Evolutionary conservation across 352 stramenopile genomes (phyloP).

Genomic region (Phytophthora foliorum): DNA sequence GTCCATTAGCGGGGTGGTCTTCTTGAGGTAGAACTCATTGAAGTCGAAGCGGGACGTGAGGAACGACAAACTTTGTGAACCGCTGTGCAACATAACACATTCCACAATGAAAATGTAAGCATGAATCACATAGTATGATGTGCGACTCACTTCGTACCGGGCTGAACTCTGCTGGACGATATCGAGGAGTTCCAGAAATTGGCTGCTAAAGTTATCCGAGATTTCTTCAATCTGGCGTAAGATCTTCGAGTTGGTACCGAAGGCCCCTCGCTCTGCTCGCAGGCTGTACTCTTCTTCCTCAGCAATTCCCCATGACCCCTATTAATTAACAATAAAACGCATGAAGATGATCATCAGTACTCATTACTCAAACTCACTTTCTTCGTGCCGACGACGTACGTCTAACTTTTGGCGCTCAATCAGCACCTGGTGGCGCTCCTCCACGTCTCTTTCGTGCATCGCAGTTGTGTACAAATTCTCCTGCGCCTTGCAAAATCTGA

Average conservation of each 20-base stretch:
- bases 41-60: conserved; percentile 93
- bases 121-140: not conserved
- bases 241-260: conserved; percentile 59
- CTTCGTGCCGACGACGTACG: conserved; percentile 25
- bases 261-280: conserved; percentile 43
- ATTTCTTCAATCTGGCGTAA: conserved; percentile 76
- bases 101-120: conserved; percentile 8
- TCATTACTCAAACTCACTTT: not conserved
- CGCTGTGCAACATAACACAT: conserved; percentile 34
- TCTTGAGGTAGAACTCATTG: conserved; percentile 90
- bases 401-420: conserved; percentile 62
- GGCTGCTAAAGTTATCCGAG: conserved; percentile 63
- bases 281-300: conserved; percentile 62
- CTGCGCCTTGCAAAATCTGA: conserved; percentile 86
- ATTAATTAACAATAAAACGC: conserved; percentile 1
- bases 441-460: conserved; percentile 75
- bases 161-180: conserved; percentile 69
- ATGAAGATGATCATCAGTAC: not conserved
- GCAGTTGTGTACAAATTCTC: conserved; percentile 85
- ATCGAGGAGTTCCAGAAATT: conserved; percentile 78
- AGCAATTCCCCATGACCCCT: conserved; percentile 72
- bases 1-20: conserved; percentile 52
- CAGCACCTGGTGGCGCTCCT: conserved; percentile 57
- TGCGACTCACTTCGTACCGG: conserved; percentile 48
- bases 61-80: conserved; percentile 86